Evolutionary conservation across 331 rosid species (phyloP).

Genomic region (Cydonia oblonga): DNA sequence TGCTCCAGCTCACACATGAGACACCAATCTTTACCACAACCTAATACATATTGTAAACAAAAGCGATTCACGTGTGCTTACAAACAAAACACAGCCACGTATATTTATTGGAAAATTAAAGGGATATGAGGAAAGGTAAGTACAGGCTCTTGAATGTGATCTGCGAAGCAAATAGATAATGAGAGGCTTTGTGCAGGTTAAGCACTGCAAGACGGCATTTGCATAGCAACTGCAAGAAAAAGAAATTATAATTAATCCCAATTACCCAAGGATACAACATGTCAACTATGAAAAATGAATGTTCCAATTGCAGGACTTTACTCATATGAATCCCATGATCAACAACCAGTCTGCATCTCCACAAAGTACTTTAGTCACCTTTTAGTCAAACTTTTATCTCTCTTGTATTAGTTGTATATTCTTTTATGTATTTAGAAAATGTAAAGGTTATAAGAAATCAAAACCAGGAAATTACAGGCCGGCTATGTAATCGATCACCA

Average conservation of each 20-base stretch:
- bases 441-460: background rate
- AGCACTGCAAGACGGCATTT: conserved; percentile 82
- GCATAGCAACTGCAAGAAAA: conserved; percentile 75
- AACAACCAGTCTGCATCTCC: background rate
- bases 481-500: background rate
- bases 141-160: conserved; percentile 75
- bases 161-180: conserved; percentile 46
- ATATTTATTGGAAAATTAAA: background rate
- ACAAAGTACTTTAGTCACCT: background rate
- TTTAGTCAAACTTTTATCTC: background rate
- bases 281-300: background rate
- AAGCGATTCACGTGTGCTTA: background rate
- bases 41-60: conserved; percentile 22
- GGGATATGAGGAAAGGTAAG: conserved; percentile 8
- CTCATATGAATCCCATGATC: background rate
- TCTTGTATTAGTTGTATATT: background rate
- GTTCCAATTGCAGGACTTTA: background rate
- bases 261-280: background rate
- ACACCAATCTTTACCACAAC: conserved; percentile 76
- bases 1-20: conserved; percentile 84
- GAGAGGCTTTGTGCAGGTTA: conserved; percentile 80
- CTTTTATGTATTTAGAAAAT: background rate
- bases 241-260: background rate
- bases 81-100: conserved; percentile 12
- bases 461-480: background rate